A percentile compares a stretch with the other conserved stretches of the same genome.
These are phyloP conservation scores for Falciphora oryzae DNA, from an alignment of 2,329 filamentous ascomycete genomes.

Conservation along the genomic window DNA sequence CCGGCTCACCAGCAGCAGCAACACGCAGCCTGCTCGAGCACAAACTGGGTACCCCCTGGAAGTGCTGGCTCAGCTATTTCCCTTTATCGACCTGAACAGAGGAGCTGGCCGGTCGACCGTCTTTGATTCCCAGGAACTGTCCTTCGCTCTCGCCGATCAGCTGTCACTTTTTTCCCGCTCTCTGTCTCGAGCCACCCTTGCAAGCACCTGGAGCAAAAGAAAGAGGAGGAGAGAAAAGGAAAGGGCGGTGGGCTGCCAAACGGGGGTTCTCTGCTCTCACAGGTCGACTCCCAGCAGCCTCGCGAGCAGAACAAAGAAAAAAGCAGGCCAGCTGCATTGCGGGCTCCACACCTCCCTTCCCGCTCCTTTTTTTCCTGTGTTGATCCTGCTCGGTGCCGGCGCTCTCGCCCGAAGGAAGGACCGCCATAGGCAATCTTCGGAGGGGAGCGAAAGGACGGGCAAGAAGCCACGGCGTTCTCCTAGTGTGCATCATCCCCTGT, in stretches of 20 bases:
- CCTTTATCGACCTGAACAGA: neutral
- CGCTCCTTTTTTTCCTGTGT: neutral
- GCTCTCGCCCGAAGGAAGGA: neutral
- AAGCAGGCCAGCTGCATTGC: neutral
- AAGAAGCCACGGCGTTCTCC: neutral
- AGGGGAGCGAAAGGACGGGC: neutral
- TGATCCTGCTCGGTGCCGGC: neutral
- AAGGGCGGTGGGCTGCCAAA: constrained; percentile 2
- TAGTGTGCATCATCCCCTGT: neutral
- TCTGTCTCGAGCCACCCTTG: constrained; percentile 1
- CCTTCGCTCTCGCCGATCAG: constrained; percentile 8
- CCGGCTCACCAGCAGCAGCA: neutral
- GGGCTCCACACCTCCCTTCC: neutral
- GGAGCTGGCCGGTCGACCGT: neutral
- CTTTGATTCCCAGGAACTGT: constrained; percentile 2
- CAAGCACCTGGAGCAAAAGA: neutral
- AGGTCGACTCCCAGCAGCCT: neutral
- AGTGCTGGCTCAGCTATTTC: neutral
- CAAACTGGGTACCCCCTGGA: neutral
- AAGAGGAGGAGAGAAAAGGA: neutral
- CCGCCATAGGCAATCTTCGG: neutral
- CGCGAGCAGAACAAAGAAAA: neutral
- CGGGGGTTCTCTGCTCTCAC: neutral
- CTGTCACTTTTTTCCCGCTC: constrained; percentile 8
- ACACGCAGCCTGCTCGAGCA: neutral